Base-by-base conservation (phyloP, 345 rosid species). In the Ceriops decandra region DNA sequence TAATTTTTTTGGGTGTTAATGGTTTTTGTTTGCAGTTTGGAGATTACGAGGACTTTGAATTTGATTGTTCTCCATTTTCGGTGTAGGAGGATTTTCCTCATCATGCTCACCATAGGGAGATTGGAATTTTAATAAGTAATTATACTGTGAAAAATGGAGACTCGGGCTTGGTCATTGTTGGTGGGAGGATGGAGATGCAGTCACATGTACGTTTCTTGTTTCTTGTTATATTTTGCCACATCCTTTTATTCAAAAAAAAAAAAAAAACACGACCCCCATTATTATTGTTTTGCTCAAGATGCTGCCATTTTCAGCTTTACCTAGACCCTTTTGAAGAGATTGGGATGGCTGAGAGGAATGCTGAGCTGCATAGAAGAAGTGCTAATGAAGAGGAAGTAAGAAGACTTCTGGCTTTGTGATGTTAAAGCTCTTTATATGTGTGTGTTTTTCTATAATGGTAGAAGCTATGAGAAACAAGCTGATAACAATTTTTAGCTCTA, bases 311-410 rank as follows among this genome's bases (percentile, higher is more conserved):
- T 62, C 77, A 91, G 98, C 72, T 84, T 80, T 85, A 83, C 76
- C 66, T 85, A 63, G 98, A 95, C 79, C 95, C 96, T 58, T 90
- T 93, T 82, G 99, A 91, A 81, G 96, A 90, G 60, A 82, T 91
- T 64, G 93, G 90, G 63, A 75, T 75, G 71, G 81, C 88, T 20
- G 93, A 86, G 76, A 82, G 65, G 70, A 88, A 82, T 82, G 96
- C 92, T 47, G 93, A 95, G 64, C 77, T 72, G 77, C 98, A 89
- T 70, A 84, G 99, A 81, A 85, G 93, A 81, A 95, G 99, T 67
- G 99, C 59, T 24, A 24, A 27, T 56, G 59, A 56, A 19, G 24
- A 56, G 31, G 59, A 56, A 31, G 59, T 24, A 27, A 56, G 16
- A 8, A 54, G 15, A 54, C 24, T 24, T 56, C 17, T 13, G 17